Evolutionary conservation across 768 basidiomycete genomes (phyloP), one percentile per base, ranked within the genome.

Genomic region (Phlebiopsis gigantea): DNA sequence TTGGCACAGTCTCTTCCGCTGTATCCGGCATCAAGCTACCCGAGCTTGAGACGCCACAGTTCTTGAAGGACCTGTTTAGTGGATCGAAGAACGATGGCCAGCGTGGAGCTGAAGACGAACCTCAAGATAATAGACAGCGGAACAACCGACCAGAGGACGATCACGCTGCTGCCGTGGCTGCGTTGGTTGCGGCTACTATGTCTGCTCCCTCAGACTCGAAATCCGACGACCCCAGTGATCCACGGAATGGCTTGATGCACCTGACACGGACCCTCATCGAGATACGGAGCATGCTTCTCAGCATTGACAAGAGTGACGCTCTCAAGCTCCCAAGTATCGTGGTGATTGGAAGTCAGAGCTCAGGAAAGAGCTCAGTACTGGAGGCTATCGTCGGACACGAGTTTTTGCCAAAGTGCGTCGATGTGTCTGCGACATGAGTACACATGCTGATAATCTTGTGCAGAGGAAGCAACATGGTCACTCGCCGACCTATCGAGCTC

Each of bases 381-480:
- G 97, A 99, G 71, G 88, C 97, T 5, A 90, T 99, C 58, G 97
- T 99, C 26, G 97, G 97, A 0, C 93, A 97, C 57, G 93, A 98
- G 70, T 99, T 99, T 69, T 75, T 99, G 31, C 97, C 97, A 22
- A 99, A 99, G 96, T 98, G 66, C 61, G 93, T 22, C 5, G 5
- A 4, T 6, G 24, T 51, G 1, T 14, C 14, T 34, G 34, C 43
- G 28, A 39, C 54, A 21, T 17, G 22, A 6, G 14, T 39, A 22
- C 12, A 6, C 4, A 14, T 34, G 15, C 39, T 50, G 7, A 43
- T 34, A 55, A 10, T 17, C 17, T 14, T 19, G 1, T 12, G 17
- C 66, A 98, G 96, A 74, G 97, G 97, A 55, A 88, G 93, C 71
- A 98, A 98, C 71, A 99, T 99, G 97, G 97, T 98, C 30, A 99